Conservation (phyloP, 257 asterid species). For the Vinca minor region DNA sequence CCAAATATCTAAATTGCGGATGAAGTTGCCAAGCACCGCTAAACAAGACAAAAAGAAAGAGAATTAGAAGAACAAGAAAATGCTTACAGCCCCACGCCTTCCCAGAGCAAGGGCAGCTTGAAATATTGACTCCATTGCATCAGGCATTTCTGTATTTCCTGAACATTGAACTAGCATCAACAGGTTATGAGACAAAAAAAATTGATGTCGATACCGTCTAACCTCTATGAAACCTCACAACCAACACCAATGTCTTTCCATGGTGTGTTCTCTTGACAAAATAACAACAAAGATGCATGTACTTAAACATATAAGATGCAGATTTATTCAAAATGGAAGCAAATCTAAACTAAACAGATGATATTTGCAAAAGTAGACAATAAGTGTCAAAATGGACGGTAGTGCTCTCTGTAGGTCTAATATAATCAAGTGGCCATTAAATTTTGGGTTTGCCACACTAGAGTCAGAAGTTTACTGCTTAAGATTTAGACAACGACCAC, state of each 20-base stretch:
- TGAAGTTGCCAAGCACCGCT: not conserved
- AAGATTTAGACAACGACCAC: not conserved
- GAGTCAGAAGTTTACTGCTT: not conserved
- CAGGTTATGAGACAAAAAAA: conserved; percentile 2
- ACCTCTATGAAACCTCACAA: not conserved
- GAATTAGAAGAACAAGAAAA: conserved; percentile 15
- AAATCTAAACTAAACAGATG: not conserved
- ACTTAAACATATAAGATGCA: not conserved
- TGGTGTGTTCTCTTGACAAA: not conserved
- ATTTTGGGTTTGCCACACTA: not conserved
- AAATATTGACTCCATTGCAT: conserved; percentile 81
- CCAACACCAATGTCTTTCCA: not conserved
- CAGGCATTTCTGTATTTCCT: conserved; percentile 81
- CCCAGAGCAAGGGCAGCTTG: conserved; percentile 77
- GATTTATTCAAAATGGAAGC: not conserved
- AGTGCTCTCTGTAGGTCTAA: not conserved
- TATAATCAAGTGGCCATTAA: not conserved
- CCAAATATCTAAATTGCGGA: not conserved
- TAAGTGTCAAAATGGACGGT: too few relatives aligned
- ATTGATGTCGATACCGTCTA: not conserved
- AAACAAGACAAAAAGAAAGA: conserved; percentile 11
- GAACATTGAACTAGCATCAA: conserved; percentile 3
- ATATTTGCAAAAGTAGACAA: not conserved
- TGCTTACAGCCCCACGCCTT: conserved; percentile 72
- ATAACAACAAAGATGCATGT: not conserved